These are phyloP conservation scores for Aspergillus latus DNA, from an alignment of 2,329 filamentous ascomycete species.

Conservation along the genomic window DNA sequence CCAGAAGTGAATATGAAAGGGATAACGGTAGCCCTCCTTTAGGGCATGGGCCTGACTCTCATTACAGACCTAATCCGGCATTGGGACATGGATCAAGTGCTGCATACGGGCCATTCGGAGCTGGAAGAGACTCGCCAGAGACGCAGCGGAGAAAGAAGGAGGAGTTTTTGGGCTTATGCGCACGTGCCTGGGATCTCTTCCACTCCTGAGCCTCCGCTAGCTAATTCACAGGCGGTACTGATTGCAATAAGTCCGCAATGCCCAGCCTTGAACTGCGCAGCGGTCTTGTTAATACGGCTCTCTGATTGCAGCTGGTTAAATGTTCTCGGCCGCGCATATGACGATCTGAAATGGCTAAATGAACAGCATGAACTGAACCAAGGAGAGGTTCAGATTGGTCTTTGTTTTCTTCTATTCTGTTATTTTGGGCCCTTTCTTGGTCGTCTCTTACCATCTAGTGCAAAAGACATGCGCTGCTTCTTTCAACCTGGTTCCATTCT, in stretches of 20 bases:
- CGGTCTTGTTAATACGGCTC: background rate
- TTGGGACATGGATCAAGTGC: slow-evolving; percentile 26
- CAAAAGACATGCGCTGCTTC: slow-evolving; percentile 7
- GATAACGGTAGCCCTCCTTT: slow-evolving; percentile 85
- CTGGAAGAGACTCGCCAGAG: slow-evolving; percentile 79
- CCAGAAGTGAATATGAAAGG: slow-evolving; percentile 83
- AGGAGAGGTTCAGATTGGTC: slow-evolving; percentile 4
- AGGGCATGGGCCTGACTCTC: slow-evolving; percentile 65
- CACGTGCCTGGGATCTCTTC: slow-evolving; percentile 93
- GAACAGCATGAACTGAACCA: slow-evolving; percentile 19
- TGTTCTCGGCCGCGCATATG: background rate
- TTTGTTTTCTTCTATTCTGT: slow-evolving; percentile 10
- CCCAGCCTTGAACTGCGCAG: background rate
- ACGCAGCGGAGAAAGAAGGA: slow-evolving; percentile 84
- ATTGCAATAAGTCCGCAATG: background rate
- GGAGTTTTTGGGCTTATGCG: slow-evolving; percentile 83
- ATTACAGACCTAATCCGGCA: slow-evolving; percentile 40
- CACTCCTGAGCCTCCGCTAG: slow-evolving; percentile 65
- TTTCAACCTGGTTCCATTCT: background rate
- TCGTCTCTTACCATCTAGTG: slow-evolving; percentile 8
- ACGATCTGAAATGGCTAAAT: slow-evolving; percentile 23
- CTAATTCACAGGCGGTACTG: background rate
- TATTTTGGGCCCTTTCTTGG: slow-evolving; percentile 7
- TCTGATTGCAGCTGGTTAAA: background rate
- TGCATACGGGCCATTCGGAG: slow-evolving; percentile 71